Conservation (phyloP, 2,329 filamentous ascomycete species). For the Cytospora paraplurivora region DNA sequence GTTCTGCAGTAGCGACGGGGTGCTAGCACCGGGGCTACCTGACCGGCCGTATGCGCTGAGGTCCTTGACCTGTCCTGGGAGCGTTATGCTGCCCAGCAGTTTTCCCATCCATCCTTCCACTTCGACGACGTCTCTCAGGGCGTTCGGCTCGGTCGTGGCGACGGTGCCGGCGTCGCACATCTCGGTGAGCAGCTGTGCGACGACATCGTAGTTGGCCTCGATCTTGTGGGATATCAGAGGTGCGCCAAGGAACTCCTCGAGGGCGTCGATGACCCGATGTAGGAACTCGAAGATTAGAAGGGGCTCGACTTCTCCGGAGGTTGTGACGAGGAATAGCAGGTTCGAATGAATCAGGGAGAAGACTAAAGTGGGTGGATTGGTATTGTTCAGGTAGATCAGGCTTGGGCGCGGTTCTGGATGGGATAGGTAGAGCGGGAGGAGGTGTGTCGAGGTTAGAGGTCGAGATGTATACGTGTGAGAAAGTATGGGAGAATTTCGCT, state of each 20-base stretch:
- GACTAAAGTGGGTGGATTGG: constrained; percentile 81
- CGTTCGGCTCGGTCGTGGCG: constrained; percentile 89
- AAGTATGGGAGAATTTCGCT: constrained; percentile 84
- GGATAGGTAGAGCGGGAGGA: constrained; percentile 85
- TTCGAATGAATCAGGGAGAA: constrained; percentile 88
- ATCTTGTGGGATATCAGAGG: constrained; percentile 85
- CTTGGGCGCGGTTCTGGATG: constrained; percentile 81
- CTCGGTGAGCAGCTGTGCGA: constrained; percentile 88
- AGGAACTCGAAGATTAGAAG: constrained; percentile 91
- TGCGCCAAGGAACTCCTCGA: constrained; percentile 92
- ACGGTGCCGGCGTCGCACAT: constrained; percentile 96
- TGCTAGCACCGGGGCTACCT: constrained; percentile 18
- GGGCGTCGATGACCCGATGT: constrained; percentile 85
- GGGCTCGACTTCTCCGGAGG: constrained; percentile 85
- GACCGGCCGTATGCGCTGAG: constrained; percentile 24
- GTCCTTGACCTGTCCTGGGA: constrained; percentile 59
- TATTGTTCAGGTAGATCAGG: constrained; percentile 80
- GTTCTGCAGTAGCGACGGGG: constrained; percentile 36
- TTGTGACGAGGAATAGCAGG: constrained; percentile 81
- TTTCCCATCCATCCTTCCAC: constrained; percentile 90
- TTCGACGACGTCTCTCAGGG: constrained; percentile 86
- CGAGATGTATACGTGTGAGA: constrained; percentile 86
- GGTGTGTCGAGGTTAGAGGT: constrained; percentile 72
- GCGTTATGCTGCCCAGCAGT: constrained; percentile 80
- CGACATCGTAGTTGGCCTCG: constrained; percentile 87